These are phyloP conservation scores for Rhizophagus prolifer DNA, from an alignment of 192 early-diverging fungal species.

Conservation along the genomic window DNA sequence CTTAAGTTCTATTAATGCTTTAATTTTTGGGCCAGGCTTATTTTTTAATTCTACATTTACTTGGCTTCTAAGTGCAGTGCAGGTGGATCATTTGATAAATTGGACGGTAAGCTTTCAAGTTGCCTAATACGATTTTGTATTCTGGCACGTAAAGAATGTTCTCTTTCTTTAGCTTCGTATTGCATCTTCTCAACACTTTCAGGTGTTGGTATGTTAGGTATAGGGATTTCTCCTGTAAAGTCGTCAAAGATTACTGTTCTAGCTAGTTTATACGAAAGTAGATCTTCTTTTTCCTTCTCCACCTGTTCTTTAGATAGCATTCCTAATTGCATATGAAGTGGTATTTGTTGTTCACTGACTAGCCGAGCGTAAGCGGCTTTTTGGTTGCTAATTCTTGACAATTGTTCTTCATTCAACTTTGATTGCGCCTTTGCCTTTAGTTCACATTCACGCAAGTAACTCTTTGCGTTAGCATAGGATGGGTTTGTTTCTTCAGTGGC, in stretches of 20 bases:
- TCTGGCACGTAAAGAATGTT: background rate
- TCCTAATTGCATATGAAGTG: background rate
- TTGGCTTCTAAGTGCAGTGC: background rate
- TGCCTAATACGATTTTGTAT: background rate
- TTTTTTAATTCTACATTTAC: background rate
- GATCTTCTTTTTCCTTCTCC: background rate
- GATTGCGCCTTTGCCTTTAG: constrained; percentile 39
- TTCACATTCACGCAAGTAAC: constrained; percentile 49
- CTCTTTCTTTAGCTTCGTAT: background rate
- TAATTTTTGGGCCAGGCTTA: background rate
- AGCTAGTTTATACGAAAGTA: background rate
- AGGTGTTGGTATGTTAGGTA: constrained; percentile 1
- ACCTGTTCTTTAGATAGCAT: background rate
- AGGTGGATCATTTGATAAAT: constrained; percentile 15
- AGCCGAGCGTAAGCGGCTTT: background rate
- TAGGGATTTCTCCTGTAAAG: background rate
- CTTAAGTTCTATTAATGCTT: constrained; percentile 6
- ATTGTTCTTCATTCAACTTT: constrained; percentile 60
- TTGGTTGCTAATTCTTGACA: constrained; percentile 50
- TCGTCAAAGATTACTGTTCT: background rate
- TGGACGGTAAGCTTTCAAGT: constrained; percentile 4
- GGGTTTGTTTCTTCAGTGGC: constrained; percentile 75
- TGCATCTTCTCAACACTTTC: background rate
- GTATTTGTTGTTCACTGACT: background rate
- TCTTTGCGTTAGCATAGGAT: constrained; percentile 71